Conservation (phyloP, 805 yeast species). For the Allodekkera sacchari region DNA sequence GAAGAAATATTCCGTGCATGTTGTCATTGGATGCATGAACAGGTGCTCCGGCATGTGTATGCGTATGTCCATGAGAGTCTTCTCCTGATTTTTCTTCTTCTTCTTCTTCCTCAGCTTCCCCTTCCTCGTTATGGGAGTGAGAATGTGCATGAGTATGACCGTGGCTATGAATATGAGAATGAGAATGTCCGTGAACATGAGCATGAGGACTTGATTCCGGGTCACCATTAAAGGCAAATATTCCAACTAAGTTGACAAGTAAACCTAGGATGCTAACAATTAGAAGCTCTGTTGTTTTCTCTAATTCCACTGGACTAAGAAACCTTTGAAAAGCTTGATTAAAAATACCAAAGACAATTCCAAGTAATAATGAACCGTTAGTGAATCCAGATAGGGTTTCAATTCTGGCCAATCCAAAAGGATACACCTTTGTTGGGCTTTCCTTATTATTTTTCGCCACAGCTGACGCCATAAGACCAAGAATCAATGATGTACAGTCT, state of each 20-base stretch:
- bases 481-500: constrained; percentile 83
- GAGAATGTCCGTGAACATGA: constrained; percentile 32
- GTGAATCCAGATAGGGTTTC: constrained; percentile 95
- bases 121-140: constrained; percentile 8
- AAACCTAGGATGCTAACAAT: constrained; percentile 82
- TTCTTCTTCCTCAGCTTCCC: not conserved
- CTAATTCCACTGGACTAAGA: constrained; percentile 65
- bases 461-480: constrained; percentile 82
- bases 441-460: constrained; percentile 23
- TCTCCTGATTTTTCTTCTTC: constrained; percentile 1
- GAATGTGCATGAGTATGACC: constrained; percentile 21
- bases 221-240: constrained; percentile 88
- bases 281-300: constrained; percentile 74
- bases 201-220: too few relatives aligned
- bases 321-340: constrained; percentile 83
- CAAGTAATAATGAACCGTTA: constrained; percentile 80
- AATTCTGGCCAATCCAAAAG: constrained; percentile 77
- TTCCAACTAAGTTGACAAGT: constrained; percentile 83
- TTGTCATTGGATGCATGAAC: constrained; percentile 54
- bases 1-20: constrained; percentile 91
- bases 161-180: constrained; percentile 19
- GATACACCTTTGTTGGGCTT: constrained; percentile 39
- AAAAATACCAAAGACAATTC: constrained; percentile 81
- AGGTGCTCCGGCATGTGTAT: constrained; percentile 2
- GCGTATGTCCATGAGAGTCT: not conserved